Base-by-base conservation (phyloP, 805 yeast species). In the Barnettozyma sp. region DNA sequence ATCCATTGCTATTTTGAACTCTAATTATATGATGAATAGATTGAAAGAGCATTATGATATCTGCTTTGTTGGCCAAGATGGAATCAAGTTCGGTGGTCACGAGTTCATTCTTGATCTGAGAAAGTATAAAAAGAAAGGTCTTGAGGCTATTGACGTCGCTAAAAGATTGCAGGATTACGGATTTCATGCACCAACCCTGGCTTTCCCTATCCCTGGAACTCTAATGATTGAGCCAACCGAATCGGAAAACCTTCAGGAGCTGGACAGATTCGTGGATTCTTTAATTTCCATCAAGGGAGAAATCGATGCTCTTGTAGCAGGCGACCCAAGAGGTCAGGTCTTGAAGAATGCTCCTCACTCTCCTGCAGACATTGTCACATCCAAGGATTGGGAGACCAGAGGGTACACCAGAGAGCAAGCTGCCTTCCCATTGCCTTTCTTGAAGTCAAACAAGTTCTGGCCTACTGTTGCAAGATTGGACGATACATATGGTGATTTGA, bases 171-270 rank as follows among this genome's bases (percentile, higher is more conserved):
- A 92, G 64, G 98, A 92, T 63, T 92, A 90, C 58, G 96, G 97
- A 1, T 92, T 92, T 76, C 98, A 92, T 62, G 96, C 96, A 1
- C 98, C 98, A 43, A 92, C 98, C 18, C 79, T 92, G 84, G 92
- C 97, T 3, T 92, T 92, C 84, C 98, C 98, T 8, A 94, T 92
- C 34, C 90, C 97, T 5, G 95, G 94, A 43, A 92, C 98, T 2
- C 71, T 92, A 50, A 92, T 92, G 98, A 77, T 92, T 44, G 98
- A 92, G 65, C 98, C 98, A 41, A 92, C 98, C 4, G 98, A 92
- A 64, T 80, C 92, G 14, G 98, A 92, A 64, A 77, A 86, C 54
- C 63, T 81, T 52, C 83, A 70, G 38, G 98, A 92, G 63, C 68
- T 92, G 43, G 90, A 92, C 61, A 73, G 97, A 53, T 90, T 92